Conservation (phyloP, 345 rosid genomes). For the Tarenaya hassleriana region DNA sequence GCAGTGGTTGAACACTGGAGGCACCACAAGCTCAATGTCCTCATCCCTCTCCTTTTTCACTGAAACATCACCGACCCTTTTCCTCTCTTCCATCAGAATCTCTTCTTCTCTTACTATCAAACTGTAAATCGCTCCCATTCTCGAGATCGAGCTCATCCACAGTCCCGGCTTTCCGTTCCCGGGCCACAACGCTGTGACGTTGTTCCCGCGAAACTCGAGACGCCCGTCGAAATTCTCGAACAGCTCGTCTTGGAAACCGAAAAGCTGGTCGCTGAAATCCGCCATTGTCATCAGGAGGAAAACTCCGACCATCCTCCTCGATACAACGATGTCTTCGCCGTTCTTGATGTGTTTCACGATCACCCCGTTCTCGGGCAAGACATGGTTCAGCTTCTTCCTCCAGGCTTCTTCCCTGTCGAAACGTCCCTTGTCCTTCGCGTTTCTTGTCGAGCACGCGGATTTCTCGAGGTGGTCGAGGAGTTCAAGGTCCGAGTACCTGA, state of each 20-base stretch:
- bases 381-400: conserved; percentile 63
- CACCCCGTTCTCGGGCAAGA: conserved; percentile 57
- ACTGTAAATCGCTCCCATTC: conserved; percentile 73
- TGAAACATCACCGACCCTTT: conserved; percentile 26
- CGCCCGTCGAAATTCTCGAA: conserved; percentile 60
- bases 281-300: conserved; percentile 85
- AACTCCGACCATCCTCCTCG: conserved; percentile 60
- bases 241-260: conserved; percentile 62
- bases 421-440: conserved; percentile 53
- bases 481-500: conserved; percentile 60
- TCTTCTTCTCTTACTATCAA: conserved; percentile 74
- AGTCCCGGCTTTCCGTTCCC: conserved; percentile 86
- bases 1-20: conserved; percentile 70
- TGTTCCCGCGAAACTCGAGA: conserved; percentile 61
- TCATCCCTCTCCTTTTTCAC: conserved; percentile 49
- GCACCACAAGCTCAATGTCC: conserved; percentile 61
- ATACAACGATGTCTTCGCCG: conserved; percentile 56
- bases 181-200: conserved; percentile 64
- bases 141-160: conserved; percentile 67
- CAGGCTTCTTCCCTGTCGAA: conserved; percentile 57
- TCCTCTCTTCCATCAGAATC: conserved; percentile 53
- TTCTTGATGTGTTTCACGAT: conserved; percentile 67
- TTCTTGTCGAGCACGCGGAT: conserved; percentile 49
- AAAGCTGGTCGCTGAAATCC: conserved; percentile 85
- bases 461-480: conserved; percentile 54